Evolutionary conservation across 768 basidiomycete genomes (phyloP).

Genomic region (Psilocybe cyanescens): DNA sequence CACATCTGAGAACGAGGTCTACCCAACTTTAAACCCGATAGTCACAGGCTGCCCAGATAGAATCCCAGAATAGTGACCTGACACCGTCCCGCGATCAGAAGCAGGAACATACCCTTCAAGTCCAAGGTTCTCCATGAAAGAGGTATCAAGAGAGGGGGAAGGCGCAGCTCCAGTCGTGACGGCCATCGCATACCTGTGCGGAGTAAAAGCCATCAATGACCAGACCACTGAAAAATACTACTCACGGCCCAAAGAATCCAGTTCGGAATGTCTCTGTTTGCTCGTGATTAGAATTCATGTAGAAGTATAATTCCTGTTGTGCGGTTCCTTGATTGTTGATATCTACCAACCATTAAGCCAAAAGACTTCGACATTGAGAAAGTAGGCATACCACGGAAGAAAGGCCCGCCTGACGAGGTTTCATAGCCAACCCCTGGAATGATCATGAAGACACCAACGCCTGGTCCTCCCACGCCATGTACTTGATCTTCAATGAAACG

Average conservation of each 20-base stretch:
- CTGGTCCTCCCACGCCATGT: constrained; percentile 50
- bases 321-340: constrained; percentile 51
- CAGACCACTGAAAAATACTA: constrained; percentile 2
- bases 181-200: constrained; percentile 42
- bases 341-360: constrained; percentile 26
- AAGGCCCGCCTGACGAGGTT: constrained; percentile 50
- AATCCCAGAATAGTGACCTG: constrained; percentile 45
- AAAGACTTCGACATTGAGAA: background rate
- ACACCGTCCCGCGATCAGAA: constrained; percentile 48
- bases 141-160: constrained; percentile 41
- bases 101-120: constrained; percentile 47
- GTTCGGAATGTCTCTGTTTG: constrained; percentile 48
- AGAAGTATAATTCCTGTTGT: constrained; percentile 53
- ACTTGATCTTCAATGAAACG: constrained; percentile 56
- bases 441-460: constrained; percentile 49
- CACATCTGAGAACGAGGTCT: background rate
- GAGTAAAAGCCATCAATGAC: background rate
- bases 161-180: constrained; percentile 47
- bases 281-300: constrained; percentile 52
- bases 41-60: constrained; percentile 41
- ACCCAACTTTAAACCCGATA: constrained; percentile 44
- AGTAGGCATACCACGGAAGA: constrained; percentile 42
- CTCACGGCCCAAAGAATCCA: constrained; percentile 51
- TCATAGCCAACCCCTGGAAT: constrained; percentile 50
- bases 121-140: constrained; percentile 45